Base-by-base conservation (phyloP, 2,329 filamentous ascomycete genomes). In the Aspergillus terreus region DNA sequence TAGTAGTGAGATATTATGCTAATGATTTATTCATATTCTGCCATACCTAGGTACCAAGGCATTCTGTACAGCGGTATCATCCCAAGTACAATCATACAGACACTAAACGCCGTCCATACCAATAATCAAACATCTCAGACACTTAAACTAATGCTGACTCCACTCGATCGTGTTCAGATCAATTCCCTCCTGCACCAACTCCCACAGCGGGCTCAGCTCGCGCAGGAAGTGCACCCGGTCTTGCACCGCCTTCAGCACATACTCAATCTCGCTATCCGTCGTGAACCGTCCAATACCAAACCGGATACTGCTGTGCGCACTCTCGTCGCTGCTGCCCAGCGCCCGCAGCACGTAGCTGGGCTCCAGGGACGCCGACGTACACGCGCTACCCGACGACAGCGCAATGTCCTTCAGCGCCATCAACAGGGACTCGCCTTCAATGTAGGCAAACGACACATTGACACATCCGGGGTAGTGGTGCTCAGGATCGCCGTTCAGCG, bases 391-490 rank as follows among this genome's bases (percentile, higher is more conserved):
- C 0, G 94, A 99, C 6, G 92, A 97, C 33, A 99, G 78, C 0
- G 94, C 94, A 72, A 99, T 96, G 62, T 99, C 94, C 75, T 99
- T 99, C 43, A 99, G 77, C 0, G 94, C 94, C 94, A 99, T 99
- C 57, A 99, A 81, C 1, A 99, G 85, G 2, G 94, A 97, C 74
- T 99, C 94, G 60, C 94, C 94, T 74, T 99, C 94, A 4, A 99
- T 91, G 65, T 99, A 99, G 32, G 94, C 92, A 67, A 99, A 99
- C 0, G 94, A 99, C 10, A 99, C 88, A 71, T 99, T 99, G 55
- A 99, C 92, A 63, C 94, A 99, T 57, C 94, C 94, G 2, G 94
- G 91, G 70, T 99, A 99, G 72, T 95, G 95, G 47, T 83, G 81
- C 4, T 87, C 74, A 2, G 85, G 80, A 62, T 94, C 90, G 46